Conservation (phyloP, 108 stramenopile species). For the Cyclotella sp. region DNA sequence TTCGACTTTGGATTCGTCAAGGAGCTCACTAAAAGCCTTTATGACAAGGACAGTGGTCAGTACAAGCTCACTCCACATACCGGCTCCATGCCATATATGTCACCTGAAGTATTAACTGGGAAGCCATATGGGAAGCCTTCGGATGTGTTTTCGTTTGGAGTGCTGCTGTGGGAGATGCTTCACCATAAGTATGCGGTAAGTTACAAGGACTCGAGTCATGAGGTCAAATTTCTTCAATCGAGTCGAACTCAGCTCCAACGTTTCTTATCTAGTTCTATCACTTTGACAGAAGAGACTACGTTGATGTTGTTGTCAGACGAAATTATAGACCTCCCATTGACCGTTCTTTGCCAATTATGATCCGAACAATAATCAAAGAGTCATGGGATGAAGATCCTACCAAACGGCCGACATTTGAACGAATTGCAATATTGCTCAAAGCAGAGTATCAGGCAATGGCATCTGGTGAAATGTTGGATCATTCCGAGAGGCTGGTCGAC, state of each 20-base stretch:
- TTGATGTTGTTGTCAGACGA: conserved; percentile 20
- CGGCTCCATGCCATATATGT: conserved; percentile 48
- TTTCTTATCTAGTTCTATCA: conserved; percentile 35
- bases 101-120: conserved; percentile 26
- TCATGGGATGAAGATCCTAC: conserved; percentile 44
- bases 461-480: conserved; percentile 7
- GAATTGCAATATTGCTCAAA: conserved; percentile 37
- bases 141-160: conserved; percentile 53
- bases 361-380: conserved; percentile 43
- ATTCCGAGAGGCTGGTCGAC: conserved; percentile 27
- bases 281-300: conserved; percentile 24
- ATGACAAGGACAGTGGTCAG: conserved; percentile 34
- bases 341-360: conserved; percentile 25
- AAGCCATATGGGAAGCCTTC: conserved; percentile 45
- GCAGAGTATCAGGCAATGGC: conserved; percentile 23
- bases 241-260: background rate
- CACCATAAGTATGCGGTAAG: conserved; percentile 50
- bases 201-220: background rate
- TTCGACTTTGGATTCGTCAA: conserved; percentile 56
- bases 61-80: conserved; percentile 47
- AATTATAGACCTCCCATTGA: conserved; percentile 41
- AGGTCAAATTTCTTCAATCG: background rate
- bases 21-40: conserved; percentile 28
- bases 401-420: conserved; percentile 47
- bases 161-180: conserved; percentile 57